Evolutionary conservation across 2,329 filamentous ascomycete genomes (phyloP).

Genomic region (Colletotrichum spinosum): DNA sequence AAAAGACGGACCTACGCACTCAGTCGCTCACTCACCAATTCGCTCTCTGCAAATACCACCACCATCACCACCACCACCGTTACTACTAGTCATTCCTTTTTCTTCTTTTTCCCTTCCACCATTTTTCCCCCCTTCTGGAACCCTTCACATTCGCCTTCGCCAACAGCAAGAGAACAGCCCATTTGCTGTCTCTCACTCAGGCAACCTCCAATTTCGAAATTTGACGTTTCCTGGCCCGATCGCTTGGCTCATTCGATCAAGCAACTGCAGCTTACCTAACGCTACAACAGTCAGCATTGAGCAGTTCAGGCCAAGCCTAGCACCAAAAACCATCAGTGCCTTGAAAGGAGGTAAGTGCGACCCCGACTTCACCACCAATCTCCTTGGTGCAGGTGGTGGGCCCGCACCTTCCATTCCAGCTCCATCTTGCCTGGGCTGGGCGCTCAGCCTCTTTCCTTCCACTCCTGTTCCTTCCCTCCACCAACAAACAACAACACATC

Average conservation of each 20-base stretch:
- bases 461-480: conserved; percentile 27
- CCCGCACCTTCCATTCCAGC: conserved; percentile 31
- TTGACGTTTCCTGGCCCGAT: too few species aligned
- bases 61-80: neutral
- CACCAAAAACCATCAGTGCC: conserved; percentile 29
- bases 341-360: conserved; percentile 35
- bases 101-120: conserved; percentile 9
- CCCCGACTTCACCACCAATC: conserved; percentile 33
- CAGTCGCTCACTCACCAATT: neutral
- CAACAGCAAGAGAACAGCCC: conserved; percentile 16
- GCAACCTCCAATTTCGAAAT: too few species aligned
- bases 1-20: conserved; percentile 10
- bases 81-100: conserved; percentile 22
- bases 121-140: conserved; percentile 2
- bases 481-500: conserved; percentile 36
- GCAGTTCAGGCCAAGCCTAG: too few species aligned
- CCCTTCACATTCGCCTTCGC: conserved; percentile 10
- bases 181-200: neutral
- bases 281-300: too few species aligned
- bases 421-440: conserved; percentile 22
- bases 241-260: neutral
- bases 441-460: conserved; percentile 35
- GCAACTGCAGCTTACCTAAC: neutral
- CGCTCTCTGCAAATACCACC: too few species aligned
- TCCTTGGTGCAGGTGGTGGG: conserved; percentile 35